phyloP scores from a whole-genome alignment of 176 grass and related monocot genomes.

The Oryza longistaminata region DNA sequence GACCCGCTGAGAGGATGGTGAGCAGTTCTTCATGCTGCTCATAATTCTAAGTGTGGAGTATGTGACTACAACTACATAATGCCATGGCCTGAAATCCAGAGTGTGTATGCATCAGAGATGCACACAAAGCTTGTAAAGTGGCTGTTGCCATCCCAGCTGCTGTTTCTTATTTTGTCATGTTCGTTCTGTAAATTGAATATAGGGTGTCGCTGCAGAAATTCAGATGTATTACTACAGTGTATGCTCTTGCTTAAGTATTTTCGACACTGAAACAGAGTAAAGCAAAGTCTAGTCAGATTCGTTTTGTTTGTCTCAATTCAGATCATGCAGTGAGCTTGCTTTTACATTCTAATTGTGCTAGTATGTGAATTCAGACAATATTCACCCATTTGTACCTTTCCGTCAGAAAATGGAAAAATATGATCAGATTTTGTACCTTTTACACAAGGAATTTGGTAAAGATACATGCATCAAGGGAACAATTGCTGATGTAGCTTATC shows the following conservation, averaged over 20 bases:
- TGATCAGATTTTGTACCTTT: neutral
- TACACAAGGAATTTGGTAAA: neutral
- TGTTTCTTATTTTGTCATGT: constrained; percentile 44
- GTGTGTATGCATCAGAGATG: constrained; percentile 16
- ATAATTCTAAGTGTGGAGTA: constrained; percentile 24
- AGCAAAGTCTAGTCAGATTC: constrained; percentile 8
- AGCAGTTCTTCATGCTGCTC: constrained; percentile 84
- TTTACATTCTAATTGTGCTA: neutral
- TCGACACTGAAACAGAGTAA: constrained; percentile 15
- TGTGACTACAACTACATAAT: neutral
- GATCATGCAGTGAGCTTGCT: neutral
- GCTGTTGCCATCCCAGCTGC: constrained; percentile 42
- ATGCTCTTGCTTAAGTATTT: constrained; percentile 28
- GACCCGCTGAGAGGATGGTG: constrained; percentile 61
- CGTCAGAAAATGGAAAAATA: neutral
- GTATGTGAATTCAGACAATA: neutral
- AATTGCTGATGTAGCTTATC: neutral
- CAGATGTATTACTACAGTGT: constrained; percentile 8
- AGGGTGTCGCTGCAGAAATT: constrained; percentile 32
- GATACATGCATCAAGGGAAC: neutral
- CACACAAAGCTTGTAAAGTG: constrained; percentile 34
- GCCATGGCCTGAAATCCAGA: constrained; percentile 26
- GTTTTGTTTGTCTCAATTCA: constrained; percentile 22
- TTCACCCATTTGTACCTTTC: neutral
- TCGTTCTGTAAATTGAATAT: constrained; percentile 72